These are phyloP conservation scores for Calonectria henricotiae DNA, from an alignment of 2,329 filamentous ascomycete species.

Conservation along the genomic window DNA sequence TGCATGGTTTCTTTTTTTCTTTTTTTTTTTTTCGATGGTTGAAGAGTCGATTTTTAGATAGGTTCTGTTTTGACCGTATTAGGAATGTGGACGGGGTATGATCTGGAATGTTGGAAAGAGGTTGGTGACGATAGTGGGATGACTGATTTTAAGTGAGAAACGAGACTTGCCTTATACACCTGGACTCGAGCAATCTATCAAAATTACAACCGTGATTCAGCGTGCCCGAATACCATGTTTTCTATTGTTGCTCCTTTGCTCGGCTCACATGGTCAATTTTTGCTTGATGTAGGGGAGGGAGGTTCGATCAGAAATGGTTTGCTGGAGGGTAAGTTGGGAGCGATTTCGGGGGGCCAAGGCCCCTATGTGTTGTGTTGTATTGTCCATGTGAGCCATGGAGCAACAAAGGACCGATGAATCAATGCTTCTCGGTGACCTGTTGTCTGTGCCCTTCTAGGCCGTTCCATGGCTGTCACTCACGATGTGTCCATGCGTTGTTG, in stretches of 20 bases:
- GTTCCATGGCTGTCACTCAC: neutral
- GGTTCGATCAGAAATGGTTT: neutral
- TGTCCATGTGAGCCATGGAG: conserved; percentile 14
- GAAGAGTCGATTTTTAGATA: neutral
- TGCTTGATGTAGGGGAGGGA: conserved; percentile 7
- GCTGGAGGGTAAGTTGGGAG: neutral
- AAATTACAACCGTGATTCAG: neutral
- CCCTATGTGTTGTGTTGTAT: neutral
- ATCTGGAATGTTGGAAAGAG: neutral
- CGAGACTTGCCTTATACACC: neutral
- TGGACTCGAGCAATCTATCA: neutral
- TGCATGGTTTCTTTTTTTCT: neutral
- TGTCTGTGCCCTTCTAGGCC: conserved; percentile 23
- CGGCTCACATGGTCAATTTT: conserved; percentile 5
- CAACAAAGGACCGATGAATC: conserved; percentile 11
- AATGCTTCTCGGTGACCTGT: neutral
- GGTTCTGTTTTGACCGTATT: neutral
- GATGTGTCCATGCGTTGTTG: conserved; percentile 40
- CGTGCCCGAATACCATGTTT: neutral
- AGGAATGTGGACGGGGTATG: neutral
- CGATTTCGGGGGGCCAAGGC: conserved; percentile 3
- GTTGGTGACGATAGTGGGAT: neutral
- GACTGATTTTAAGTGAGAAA: neutral
- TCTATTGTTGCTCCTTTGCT: too few relatives aligned
- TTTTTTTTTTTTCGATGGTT: neutral